phyloP scores from a whole-genome alignment of 2,329 filamentous ascomycete species.

The Trichoderma arundinaceum region DNA sequence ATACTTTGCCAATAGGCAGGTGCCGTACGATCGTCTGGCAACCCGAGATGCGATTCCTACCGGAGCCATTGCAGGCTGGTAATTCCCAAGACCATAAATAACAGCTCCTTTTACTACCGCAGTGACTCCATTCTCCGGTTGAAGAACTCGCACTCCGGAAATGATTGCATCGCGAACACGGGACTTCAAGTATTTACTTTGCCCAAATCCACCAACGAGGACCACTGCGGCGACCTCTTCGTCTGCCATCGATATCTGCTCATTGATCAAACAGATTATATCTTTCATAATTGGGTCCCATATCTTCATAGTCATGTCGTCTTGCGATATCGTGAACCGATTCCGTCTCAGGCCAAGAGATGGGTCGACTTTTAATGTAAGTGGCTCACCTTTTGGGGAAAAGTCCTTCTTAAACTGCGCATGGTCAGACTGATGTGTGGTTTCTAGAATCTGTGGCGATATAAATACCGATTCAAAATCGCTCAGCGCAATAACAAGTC shows the following conservation, averaged over 20 bases:
- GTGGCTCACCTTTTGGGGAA: constrained; percentile 45
- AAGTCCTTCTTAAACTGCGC: constrained; percentile 48
- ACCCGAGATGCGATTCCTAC: constrained; percentile 46
- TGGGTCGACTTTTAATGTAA: constrained; percentile 45
- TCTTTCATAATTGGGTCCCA: constrained; percentile 51
- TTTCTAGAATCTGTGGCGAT: constrained; percentile 48
- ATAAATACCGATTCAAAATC: constrained; percentile 50
- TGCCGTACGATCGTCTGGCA: constrained; percentile 47
- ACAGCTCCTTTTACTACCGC: constrained; percentile 59
- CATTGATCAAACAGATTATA: constrained; percentile 50
- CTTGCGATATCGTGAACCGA: constrained; percentile 46
- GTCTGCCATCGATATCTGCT: constrained; percentile 47
- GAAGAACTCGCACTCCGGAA: constrained; percentile 50
- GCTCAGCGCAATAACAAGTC: constrained; percentile 48
- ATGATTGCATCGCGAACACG: constrained; percentile 47
- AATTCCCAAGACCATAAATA: constrained; percentile 47
- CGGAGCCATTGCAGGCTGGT: constrained; percentile 39
- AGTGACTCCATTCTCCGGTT: constrained; percentile 56
- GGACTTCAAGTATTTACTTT: constrained; percentile 52
- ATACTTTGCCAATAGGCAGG: constrained; percentile 45
- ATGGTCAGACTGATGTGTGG: constrained; percentile 15
- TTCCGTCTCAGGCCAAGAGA: constrained; percentile 44
- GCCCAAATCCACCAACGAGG: constrained; percentile 57
- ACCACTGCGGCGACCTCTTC: constrained; percentile 48
- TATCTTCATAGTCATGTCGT: constrained; percentile 69